A percentile compares a stretch with the other conserved stretches of the same genome.
These are phyloP conservation scores for Pichia californica DNA, from an alignment of 805 yeast species.

Conservation along the genomic window DNA sequence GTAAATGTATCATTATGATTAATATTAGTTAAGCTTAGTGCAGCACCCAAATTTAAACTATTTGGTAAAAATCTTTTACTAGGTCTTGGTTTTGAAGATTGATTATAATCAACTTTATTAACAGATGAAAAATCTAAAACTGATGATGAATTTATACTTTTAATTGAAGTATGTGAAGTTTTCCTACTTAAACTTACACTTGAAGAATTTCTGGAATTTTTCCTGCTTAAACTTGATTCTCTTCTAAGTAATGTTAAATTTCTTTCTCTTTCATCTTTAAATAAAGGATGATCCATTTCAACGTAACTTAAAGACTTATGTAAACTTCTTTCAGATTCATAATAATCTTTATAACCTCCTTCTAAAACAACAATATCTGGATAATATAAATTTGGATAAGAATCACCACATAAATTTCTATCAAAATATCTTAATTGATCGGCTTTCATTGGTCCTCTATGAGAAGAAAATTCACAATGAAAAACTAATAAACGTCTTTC, in stretches of 20 bases:
- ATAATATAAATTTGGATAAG: constrained; percentile 74
- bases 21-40: background rate
- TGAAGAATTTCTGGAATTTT: constrained; percentile 18
- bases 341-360: constrained; percentile 87
- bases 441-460: constrained; percentile 94
- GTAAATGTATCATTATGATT: too few relatives aligned
- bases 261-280: constrained; percentile 38
- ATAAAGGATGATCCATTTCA: constrained; percentile 71
- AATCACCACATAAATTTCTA: constrained; percentile 54
- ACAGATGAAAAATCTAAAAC: constrained; percentile 21
- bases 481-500: constrained; percentile 56
- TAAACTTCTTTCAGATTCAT: constrained; percentile 35
- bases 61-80: constrained; percentile 4
- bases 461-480: constrained; percentile 92
- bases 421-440: constrained; percentile 78
- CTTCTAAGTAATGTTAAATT: constrained; percentile 35
- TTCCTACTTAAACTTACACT: constrained; percentile 12
- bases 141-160: constrained; percentile 16
- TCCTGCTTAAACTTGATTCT: constrained; percentile 28
- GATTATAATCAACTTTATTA: constrained; percentile 9
- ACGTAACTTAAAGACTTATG: constrained; percentile 45
- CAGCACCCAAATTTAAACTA: background rate
- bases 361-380: constrained; percentile 86
- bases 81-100: constrained; percentile 3
- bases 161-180: constrained; percentile 12